Evolutionary conservation across 306 rosid genomes (phyloP).

Genomic region (Cucurbita maxima): DNA sequence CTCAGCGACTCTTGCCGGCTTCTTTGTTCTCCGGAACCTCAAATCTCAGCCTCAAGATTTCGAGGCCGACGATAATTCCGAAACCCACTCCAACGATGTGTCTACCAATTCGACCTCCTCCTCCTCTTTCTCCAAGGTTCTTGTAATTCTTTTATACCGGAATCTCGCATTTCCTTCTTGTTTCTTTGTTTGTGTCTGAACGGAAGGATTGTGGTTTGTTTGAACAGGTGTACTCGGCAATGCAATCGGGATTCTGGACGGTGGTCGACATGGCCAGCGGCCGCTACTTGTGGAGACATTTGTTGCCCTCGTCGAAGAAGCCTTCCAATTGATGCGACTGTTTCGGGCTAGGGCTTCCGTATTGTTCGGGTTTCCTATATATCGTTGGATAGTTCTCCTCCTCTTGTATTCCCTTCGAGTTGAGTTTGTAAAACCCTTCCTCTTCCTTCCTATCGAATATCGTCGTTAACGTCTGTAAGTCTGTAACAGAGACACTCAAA

Average conservation of each 20-base stretch:
- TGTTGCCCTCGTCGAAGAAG: conserved; percentile 39
- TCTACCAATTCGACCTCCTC: conserved; percentile 8
- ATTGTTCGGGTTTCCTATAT: neutral
- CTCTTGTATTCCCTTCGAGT: neutral
- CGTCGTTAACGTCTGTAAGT: too few relatives aligned
- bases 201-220: neutral
- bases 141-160: neutral
- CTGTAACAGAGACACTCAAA: neutral
- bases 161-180: conserved; percentile 1
- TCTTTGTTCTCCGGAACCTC: conserved; percentile 70
- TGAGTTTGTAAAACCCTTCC: neutral
- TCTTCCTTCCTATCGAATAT: neutral
- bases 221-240: conserved; percentile 26
- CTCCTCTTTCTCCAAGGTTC: conserved; percentile 23
- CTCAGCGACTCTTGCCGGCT: conserved; percentile 94
- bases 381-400: neutral
- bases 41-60: conserved; percentile 25
- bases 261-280: conserved; percentile 90
- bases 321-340: conserved; percentile 21
- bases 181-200: neutral
- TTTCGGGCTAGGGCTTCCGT: neutral
- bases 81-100: neutral
- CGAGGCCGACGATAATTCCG: neutral
- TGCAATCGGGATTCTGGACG: conserved; percentile 57
- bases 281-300: conserved; percentile 80